These are phyloP conservation scores for Pyrenophora seminiperda DNA, from an alignment of 2,329 filamentous ascomycete species.

Conservation along the genomic window DNA sequence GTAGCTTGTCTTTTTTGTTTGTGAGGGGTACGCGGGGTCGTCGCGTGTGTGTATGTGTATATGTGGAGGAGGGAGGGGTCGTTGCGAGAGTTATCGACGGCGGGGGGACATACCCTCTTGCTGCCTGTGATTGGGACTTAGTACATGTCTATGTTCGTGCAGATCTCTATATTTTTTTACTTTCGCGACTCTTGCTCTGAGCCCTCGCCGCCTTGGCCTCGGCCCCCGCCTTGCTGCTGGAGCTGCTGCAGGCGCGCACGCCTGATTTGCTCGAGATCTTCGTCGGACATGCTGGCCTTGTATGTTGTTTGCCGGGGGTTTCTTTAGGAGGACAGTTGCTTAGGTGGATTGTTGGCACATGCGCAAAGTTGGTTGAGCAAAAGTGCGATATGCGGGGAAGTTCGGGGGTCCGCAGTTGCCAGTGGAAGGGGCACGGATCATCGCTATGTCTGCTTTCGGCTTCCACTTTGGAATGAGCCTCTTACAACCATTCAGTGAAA, in stretches of 20 bases:
- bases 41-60: conserved; percentile 39
- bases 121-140: conserved; percentile 17
- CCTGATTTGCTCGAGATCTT: conserved; percentile 80
- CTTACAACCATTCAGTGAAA: too few species aligned
- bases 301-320: not conserved
- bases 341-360: not conserved
- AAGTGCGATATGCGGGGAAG: conserved; percentile 16
- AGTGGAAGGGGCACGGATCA: not conserved
- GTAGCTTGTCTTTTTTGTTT: not conserved
- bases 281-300: conserved; percentile 62
- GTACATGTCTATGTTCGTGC: not conserved
- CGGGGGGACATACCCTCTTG: conserved; percentile 22
- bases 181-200: conserved; percentile 65
- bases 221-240: conserved; percentile 67
- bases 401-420: conserved; percentile 12
- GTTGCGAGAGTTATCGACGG: conserved; percentile 47
- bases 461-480: too few species aligned
- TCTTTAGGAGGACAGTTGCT: not conserved
- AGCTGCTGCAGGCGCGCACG: conserved; percentile 92
- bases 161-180: conserved; percentile 13
- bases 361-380: conserved; percentile 6
- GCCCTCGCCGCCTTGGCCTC: conserved; percentile 58
- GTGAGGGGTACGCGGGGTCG: not conserved
- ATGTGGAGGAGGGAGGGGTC: not conserved
- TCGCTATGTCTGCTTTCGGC: too few species aligned